Evolutionary conservation across 1,284 basidiomycete species (phyloP).

Genomic region (Ceratobasidium sp.): DNA sequence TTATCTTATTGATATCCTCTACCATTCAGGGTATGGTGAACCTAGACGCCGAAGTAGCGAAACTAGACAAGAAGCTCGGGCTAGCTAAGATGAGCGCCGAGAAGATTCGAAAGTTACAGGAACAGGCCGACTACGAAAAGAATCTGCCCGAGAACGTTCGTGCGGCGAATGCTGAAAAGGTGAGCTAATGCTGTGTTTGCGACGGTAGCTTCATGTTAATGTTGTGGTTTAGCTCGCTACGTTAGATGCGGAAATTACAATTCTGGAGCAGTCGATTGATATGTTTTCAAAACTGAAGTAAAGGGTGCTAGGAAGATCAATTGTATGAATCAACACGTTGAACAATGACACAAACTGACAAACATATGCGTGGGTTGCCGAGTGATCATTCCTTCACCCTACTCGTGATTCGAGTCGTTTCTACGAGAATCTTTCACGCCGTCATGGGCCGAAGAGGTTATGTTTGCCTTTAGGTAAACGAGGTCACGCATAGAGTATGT

Average conservation of each 20-base stretch:
- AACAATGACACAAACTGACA: not conserved
- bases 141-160: conserved; percentile 84
- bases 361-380: not conserved
- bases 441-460: too few species aligned
- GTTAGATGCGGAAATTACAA: conserved; percentile 70
- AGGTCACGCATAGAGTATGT: too few species aligned
- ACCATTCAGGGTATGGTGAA: conserved; percentile 53
- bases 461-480: too few species aligned
- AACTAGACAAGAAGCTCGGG: conserved; percentile 55
- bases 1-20: not conserved
- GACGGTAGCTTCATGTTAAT: conserved; percentile 30
- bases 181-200: conserved; percentile 52
- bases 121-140: conserved; percentile 78
- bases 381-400: not conserved
- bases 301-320: conserved; percentile 3
- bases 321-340: not conserved
- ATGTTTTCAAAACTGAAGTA: conserved; percentile 65
- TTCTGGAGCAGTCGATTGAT: conserved; percentile 65
- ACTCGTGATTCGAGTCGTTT: not conserved
- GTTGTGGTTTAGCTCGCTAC: conserved; percentile 63
- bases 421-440: not conserved
- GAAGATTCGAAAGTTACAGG: conserved; percentile 80
- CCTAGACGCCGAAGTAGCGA: conserved; percentile 52
- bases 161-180: conserved; percentile 81
- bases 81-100: conserved; percentile 74